phyloP scores from a whole-genome alignment of 2,329 filamentous ascomycete genomes.

The Neoascochyta sp. region DNA sequence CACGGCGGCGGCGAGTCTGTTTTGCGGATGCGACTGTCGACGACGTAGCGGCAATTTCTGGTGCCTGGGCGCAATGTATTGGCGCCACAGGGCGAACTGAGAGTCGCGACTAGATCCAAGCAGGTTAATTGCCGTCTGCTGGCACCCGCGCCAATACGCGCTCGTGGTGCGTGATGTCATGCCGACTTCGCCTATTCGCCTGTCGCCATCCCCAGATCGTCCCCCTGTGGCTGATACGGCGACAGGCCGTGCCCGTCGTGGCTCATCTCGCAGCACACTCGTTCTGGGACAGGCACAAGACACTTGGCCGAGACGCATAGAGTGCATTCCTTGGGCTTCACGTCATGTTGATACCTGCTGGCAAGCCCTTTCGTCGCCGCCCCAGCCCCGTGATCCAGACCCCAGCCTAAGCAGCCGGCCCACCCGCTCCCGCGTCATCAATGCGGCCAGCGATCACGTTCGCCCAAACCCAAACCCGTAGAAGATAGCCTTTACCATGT shows the following conservation, averaged over 20 bases:
- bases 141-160: slow-evolving; percentile 6
- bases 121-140: slow-evolving; percentile 6
- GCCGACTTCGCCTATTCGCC: too few species aligned
- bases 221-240: too few species aligned
- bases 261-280: too few species aligned
- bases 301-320: too few species aligned
- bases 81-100: slow-evolving; percentile 5
- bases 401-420: slow-evolving; percentile 4
- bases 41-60: too few species aligned
- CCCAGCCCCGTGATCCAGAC: slow-evolving; percentile 1
- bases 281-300: too few species aligned
- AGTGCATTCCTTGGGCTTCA: too few species aligned
- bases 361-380: too few species aligned
- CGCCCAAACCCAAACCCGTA: slow-evolving; percentile 22
- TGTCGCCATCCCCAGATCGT: too few species aligned
- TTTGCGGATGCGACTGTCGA: neutral
- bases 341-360: too few species aligned
- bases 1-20: neutral
- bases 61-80: slow-evolving; percentile 8
- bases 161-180: slow-evolving; percentile 6
- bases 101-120: slow-evolving; percentile 4
- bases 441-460: slow-evolving; percentile 1
- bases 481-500: slow-evolving; percentile 36
- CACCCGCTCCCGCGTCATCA: slow-evolving; percentile 4
- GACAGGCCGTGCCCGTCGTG: too few species aligned